A percentile compares a stretch with the other conserved stretches of the same genome.
These are phyloP conservation scores for Rhizopogon vulgaris DNA, from an alignment of 768 basidiomycete genomes.

Conservation along the genomic window DNA sequence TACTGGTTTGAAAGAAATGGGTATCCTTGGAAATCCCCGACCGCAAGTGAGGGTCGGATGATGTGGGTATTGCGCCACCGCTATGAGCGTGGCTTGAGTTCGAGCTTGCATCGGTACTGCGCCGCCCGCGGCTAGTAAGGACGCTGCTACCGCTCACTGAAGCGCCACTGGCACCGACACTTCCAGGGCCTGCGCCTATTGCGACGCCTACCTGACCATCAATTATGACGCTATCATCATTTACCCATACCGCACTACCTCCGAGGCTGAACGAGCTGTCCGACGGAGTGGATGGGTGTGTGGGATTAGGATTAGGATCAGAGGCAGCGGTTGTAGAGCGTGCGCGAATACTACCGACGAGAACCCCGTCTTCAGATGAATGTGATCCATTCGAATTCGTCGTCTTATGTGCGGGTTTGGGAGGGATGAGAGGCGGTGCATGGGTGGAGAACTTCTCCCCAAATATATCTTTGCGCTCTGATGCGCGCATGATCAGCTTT, in stretches of 20 bases:
- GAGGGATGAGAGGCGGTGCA: slow-evolving; percentile 12
- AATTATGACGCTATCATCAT: slow-evolving; percentile 59
- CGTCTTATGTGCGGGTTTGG: slow-evolving; percentile 36
- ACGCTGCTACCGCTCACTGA: slow-evolving; percentile 35
- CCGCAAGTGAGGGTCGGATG: slow-evolving; percentile 42
- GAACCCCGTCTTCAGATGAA: slow-evolving; percentile 62
- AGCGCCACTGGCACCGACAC: slow-evolving; percentile 20
- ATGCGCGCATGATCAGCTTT: slow-evolving; percentile 82
- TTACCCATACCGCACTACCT: slow-evolving; percentile 81
- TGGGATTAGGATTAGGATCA: slow-evolving; percentile 20
- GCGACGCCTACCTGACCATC: slow-evolving; percentile 33
- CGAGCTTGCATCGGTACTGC: slow-evolving; percentile 72
- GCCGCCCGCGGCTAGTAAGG: slow-evolving; percentile 43
- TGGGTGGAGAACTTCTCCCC: slow-evolving; percentile 63
- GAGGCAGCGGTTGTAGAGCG: slow-evolving; percentile 31
- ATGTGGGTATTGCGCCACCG: slow-evolving; percentile 32
- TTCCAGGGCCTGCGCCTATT: slow-evolving; percentile 41
- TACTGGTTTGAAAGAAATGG: slow-evolving; percentile 85
- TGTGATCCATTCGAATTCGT: slow-evolving; percentile 57
- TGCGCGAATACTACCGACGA: slow-evolving; percentile 35
- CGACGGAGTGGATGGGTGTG: slow-evolving; percentile 49
- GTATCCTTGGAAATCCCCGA: slow-evolving; percentile 73
- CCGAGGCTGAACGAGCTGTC: slow-evolving; percentile 74
- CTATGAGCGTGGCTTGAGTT: slow-evolving; percentile 50
- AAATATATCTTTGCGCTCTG: slow-evolving; percentile 90